Evolutionary conservation across 2,329 filamentous ascomycete genomes (phyloP).

Genomic region (Apiospora kogelbergensis): DNA sequence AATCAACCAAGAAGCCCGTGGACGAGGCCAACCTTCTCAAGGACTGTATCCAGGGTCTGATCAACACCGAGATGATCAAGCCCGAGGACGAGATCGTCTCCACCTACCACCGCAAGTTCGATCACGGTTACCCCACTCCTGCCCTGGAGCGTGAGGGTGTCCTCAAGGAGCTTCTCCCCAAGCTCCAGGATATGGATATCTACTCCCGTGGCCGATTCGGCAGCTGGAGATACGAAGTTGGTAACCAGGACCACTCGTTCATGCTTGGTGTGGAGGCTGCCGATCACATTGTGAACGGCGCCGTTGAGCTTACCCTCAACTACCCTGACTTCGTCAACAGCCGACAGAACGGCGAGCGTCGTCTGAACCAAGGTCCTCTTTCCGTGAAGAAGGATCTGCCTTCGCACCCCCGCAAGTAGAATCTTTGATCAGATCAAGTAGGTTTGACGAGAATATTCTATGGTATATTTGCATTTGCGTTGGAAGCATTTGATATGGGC

Average conservation of each 20-base stretch:
- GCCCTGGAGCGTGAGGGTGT: conserved; percentile 93
- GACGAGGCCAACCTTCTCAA: conserved; percentile 80
- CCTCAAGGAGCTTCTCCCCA: conserved; percentile 87
- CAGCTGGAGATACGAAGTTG: conserved; percentile 93
- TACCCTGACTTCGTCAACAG: conserved; percentile 95
- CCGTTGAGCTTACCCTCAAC: conserved; percentile 90
- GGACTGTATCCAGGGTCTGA: conserved; percentile 91
- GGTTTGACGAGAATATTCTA: neutral
- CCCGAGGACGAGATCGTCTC: conserved; percentile 92
- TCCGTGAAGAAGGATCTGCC: conserved; percentile 37
- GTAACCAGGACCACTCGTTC: conserved; percentile 97
- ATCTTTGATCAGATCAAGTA: conserved; percentile 4
- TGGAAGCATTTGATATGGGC: conserved; percentile 11
- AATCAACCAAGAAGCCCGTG: conserved; percentile 93
- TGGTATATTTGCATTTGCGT: conserved; percentile 12
- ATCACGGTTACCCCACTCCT: conserved; percentile 97
- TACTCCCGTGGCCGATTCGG: conserved; percentile 96
- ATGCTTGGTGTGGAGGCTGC: conserved; percentile 95
- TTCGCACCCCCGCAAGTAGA: conserved; percentile 27
- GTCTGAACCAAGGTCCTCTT: conserved; percentile 49
- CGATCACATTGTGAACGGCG: conserved; percentile 85
- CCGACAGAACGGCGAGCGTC: conserved; percentile 66
- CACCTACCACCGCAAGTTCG: conserved; percentile 96
- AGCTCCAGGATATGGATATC: conserved; percentile 88
- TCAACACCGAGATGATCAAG: conserved; percentile 97